Conservation (phyloP, 805 yeast species). For the Zygosaccharomyces bailii region DNA sequence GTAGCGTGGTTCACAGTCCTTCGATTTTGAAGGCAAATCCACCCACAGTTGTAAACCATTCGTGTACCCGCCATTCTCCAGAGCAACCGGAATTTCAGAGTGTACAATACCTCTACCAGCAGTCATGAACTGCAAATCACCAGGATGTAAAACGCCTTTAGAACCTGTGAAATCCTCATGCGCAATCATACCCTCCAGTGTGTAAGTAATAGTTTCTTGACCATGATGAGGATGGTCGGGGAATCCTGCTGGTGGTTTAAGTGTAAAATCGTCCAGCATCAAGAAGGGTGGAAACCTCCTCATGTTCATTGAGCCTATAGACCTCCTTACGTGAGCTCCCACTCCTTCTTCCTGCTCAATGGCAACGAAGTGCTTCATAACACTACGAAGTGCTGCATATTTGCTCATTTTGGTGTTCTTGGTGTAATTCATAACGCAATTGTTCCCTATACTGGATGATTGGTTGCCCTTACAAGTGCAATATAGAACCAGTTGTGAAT, state of each 20-base stretch:
- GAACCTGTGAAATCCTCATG: conserved; percentile 87
- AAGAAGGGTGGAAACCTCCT: conserved; percentile 79
- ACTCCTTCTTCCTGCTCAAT: conserved; percentile 78
- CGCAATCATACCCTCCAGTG: conserved; percentile 63
- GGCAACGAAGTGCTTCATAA: conserved; percentile 53
- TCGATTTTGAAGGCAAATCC: conserved; percentile 64
- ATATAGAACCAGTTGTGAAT: conserved; percentile 1
- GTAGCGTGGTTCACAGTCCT: conserved; percentile 67
- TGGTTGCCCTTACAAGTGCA: conserved; percentile 5
- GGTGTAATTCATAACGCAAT: not conserved
- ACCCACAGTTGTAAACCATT: conserved; percentile 87
- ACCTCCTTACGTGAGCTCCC: conserved; percentile 82
- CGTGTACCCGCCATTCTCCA: conserved; percentile 46
- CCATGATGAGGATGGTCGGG: conserved; percentile 86
- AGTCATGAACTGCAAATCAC: conserved; percentile 91
- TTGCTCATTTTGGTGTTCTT: conserved; percentile 11
- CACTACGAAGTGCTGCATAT: conserved; percentile 39
- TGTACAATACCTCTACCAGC: conserved; percentile 88
- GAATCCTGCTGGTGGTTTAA: conserved; percentile 64
- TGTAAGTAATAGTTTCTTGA: conserved; percentile 72
- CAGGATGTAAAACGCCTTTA: conserved; percentile 70
- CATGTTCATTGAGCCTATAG: conserved; percentile 65
- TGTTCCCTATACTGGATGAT: too few relatives aligned
- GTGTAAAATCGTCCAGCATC: conserved; percentile 74
- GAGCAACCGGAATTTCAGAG: conserved; percentile 75